Percentiles rank a stretch among this genome's conserved stretches.
These are phyloP conservation scores for Aspergillus sp. DNA, from an alignment of 2,329 filamentous ascomycete genomes.

Conservation along the genomic window DNA sequence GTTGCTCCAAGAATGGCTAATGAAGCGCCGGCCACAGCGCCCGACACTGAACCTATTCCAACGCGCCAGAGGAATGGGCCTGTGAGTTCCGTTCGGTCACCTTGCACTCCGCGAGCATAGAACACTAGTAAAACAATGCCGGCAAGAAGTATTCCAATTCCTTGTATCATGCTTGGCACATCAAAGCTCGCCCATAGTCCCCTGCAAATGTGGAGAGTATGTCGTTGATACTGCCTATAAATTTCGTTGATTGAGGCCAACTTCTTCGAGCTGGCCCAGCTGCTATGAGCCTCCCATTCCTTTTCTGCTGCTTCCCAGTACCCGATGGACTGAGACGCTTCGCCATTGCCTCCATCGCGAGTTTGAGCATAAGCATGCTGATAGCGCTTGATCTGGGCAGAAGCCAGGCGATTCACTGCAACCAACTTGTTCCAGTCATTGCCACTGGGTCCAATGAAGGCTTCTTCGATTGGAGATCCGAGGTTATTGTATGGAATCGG, in stretches of 20 bases:
- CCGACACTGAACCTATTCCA: constrained; percentile 48
- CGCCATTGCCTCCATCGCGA: constrained; percentile 64
- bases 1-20: constrained; percentile 24
- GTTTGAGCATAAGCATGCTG: constrained; percentile 78
- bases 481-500: constrained; percentile 97
- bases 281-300: constrained; percentile 47
- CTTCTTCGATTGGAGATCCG: constrained; percentile 88
- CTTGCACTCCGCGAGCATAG: constrained; percentile 64
- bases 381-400: constrained; percentile 86
- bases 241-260: constrained; percentile 52
- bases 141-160: constrained; percentile 68
- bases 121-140: constrained; percentile 69
- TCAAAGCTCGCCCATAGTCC: constrained; percentile 91
- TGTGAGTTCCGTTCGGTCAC: constrained; percentile 55
- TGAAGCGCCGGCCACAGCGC: constrained; percentile 34
- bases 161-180: constrained; percentile 77
- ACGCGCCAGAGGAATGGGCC: constrained; percentile 54
- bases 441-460: constrained; percentile 71
- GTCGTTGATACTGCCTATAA: constrained; percentile 72
- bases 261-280: constrained; percentile 35
- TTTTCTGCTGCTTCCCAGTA: constrained; percentile 63
- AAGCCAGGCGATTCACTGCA: constrained; percentile 70
- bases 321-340: constrained; percentile 54
- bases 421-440: constrained; percentile 76
- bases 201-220: constrained; percentile 77